phyloP scores from a whole-genome alignment of 2,329 filamentous ascomycete genomes.

The Talaromyces sp. region DNA sequence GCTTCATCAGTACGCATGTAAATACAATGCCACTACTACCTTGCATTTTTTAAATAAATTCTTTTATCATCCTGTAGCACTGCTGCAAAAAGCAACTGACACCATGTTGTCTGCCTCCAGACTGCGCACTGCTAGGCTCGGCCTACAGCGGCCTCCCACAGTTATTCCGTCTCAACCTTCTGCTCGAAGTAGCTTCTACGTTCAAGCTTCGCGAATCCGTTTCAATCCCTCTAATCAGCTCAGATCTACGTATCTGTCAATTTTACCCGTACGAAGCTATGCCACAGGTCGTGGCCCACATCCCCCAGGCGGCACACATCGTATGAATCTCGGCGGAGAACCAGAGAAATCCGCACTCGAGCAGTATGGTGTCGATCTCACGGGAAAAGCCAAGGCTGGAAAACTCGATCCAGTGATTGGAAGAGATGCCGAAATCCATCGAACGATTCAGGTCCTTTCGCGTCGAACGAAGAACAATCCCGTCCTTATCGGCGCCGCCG shows the following conservation, averaged over 20 bases:
- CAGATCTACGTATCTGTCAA: slow-evolving; percentile 9
- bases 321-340: slow-evolving; percentile 80
- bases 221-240: slow-evolving; percentile 14
- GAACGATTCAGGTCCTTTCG: slow-evolving; percentile 91
- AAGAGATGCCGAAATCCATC: slow-evolving; percentile 83
- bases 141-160: slow-evolving; percentile 28
- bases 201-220: slow-evolving; percentile 20
- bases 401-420: slow-evolving; percentile 97
- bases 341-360: slow-evolving; percentile 82
- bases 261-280: slow-evolving; percentile 33
- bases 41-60: too few species aligned
- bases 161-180: slow-evolving; percentile 24
- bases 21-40: not conserved
- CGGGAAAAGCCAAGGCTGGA: slow-evolving; percentile 75
- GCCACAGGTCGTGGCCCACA: slow-evolving; percentile 65
- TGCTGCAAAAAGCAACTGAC: not conserved
- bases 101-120: slow-evolving; percentile 32
- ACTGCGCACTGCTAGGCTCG: slow-evolving; percentile 31
- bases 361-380: slow-evolving; percentile 87
- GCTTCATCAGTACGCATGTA: not conserved
- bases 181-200: slow-evolving; percentile 22
- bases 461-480: slow-evolving; percentile 94
- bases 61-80: not conserved
- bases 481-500: slow-evolving; percentile 85
- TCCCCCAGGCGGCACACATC: slow-evolving; percentile 86